Evolutionary conservation across 2,329 filamentous ascomycete genomes (phyloP), one percentile per base, ranked within the genome.

Genomic region (Dendryphion nanum): DNA sequence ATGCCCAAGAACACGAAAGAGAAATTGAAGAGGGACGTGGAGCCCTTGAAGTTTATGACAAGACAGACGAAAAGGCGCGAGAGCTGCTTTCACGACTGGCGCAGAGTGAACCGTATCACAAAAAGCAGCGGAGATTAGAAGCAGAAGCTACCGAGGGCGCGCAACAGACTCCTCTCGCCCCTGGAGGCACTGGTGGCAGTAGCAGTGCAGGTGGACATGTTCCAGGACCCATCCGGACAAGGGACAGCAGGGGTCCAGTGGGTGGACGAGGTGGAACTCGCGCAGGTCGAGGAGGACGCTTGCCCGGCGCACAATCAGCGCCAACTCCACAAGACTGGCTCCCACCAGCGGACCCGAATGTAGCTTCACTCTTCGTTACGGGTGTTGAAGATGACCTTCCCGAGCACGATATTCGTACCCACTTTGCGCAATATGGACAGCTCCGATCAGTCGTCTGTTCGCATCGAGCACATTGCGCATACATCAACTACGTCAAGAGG

Each of bases 301-400:
- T 78, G 16, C 70, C 71, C 18, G 59, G 66, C 7, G 81, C 86
- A 12, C 82, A 89, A 50, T 68, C 90, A 21, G 88, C 89, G 3
- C 89, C 89, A 0, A 84, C 83, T 13, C 85, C 86, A 0, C 82
- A 88, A 58, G 93, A 98, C 67, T 94, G 90, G 68, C 67, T 84
- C 2, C 93, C 93, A 0, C 94, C 93, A 0, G 71, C 79, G 3
- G 91, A 98, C 59, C 78, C 74, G 39, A 93, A 87, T 42, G 85
- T 98, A 61, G 95, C 88, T 55, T 96, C 91, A 0, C 77, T 98
- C 0, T 98, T 98, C 59, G 78, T 97, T 19, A 96, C 91, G 0
- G 94, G 93, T 6, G 82, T 98, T 2, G 93, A 98, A 66, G 93
- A 98, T 61, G 93, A 98, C 57, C 75, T 98, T 5, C 90, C 91